Base-by-base conservation (phyloP, 495 filamentous ascomycete genomes). In the Niebla homalea region DNA sequence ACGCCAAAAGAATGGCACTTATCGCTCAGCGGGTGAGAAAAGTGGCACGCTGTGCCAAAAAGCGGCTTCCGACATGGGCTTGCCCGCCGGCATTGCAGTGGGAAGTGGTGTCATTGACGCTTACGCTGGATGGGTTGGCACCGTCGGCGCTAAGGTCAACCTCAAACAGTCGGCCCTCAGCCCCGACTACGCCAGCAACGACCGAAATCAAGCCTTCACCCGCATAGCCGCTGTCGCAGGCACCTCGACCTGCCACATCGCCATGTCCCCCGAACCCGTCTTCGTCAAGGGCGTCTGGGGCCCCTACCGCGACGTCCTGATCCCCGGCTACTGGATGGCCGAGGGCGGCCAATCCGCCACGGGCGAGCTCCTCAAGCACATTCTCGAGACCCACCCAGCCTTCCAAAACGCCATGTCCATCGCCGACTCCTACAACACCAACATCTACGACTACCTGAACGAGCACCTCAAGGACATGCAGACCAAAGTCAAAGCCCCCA, bases 121-220 rank as follows among this genome's bases (percentile, higher is more conserved):
- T 5, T 98, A 98, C 64, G 92, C 92, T 16, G 92, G 92, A 21
- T 98, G 92, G 92, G 87, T 98, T 51, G 92, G 92, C 36, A 96
- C 90, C 3, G 92, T 98, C n/a, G 90, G 92, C 46, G 88, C 92
- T 14, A 95, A 95, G 64, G 86, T 94, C 52, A 68, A 83, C 38
- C 70, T 94, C 10, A 18, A 22, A 18, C 69, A 67, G 37, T 72
- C 77, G n/a, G 70, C 80, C 19, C 65, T 89, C 8, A 78, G 76
- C 58, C 64, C 70, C 11, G 72, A 71, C 36, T 69, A 69, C 3
- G 67, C 83, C 2, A 76, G 81, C 49, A 90, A 89, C 65, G 86
- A 93, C 62, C 77, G 84, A 22, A 75, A 81, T 1, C 89, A 96
- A 66, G 90, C 88, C n/a, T 98, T 94, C 60, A 85, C 80, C 38